Evolutionary conservation across 352 stramenopile species (phyloP), one percentile per base, ranked within the genome.

Genomic region (Pythium dissimile): DNA sequence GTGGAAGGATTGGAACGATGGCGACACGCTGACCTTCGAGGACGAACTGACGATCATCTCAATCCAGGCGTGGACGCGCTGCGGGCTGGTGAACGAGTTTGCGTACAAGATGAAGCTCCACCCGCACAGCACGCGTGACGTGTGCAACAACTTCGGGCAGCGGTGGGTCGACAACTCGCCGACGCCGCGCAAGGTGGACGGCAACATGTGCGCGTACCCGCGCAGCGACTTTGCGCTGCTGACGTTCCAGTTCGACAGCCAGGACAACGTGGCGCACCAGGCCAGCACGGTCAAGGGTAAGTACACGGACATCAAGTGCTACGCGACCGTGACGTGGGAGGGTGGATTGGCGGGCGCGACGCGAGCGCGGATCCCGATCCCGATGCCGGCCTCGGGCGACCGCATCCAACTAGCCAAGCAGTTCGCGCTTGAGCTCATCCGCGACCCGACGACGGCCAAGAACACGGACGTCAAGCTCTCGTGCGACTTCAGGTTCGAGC

Each of bases 181-280:
- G 13, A 72, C 67, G 41, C 65, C 62, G 26, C 58, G 75, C 6
- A 67, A 70, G 23, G 65, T 78, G 38, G 26, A 39, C 2, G 50
- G 42, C 24, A 42, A 57, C 8, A 72, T 88, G 31, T 88, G 78
- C 53, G 71, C 74, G 42, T 82, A 84, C 54, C 62, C 64, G 15
- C 55, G 74, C 26, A 88, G 75, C 23, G 75, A 88, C 52, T 88
- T 88, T 55, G 76, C 73, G 6, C 72, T 86, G 59, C 52, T 88
- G 18, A 86, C 76, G 45, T 88, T 88, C 34, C 66, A 85, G 42
- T 88, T 77, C 57, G 64, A 81, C 43, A 60, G 71, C 13, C 38
- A 37, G 7, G 62, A 66, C 7, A 35, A 51, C 10, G 31, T 45
- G 1, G 43, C 59, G 30, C 72, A 81, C 27, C 60, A 55, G 23